Base-by-base conservation (phyloP, 2,329 filamentous ascomycete genomes). In the Thielaviopsis punctulata region DNA sequence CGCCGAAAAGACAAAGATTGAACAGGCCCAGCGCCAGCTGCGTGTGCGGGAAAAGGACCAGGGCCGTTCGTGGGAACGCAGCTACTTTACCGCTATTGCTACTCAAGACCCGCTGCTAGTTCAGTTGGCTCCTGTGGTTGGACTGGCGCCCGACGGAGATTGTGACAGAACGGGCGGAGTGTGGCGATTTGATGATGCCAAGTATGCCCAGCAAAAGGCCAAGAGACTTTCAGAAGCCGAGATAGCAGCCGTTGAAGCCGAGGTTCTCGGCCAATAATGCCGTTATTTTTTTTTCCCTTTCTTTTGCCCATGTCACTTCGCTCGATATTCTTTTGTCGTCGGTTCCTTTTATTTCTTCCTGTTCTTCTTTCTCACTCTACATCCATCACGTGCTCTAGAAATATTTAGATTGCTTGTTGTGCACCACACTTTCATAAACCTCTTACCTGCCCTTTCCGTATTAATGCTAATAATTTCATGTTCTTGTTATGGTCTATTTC, bases 1-100 rank as follows among this genome's bases (percentile, higher is more conserved):
- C 1, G 62, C 68, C 13, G 86, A 94, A 64, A 96, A 96, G 72
- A 76, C 77, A 53, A 86, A 86, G 66, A 94, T 96, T 57, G 92
- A 96, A 67, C 86, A 87, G 59, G 80, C 82, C 33, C 90, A 96
- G 71, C 80, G 86, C 76, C 65, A 73, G 79, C 62, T 71, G 68
- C 79, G 89, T 57, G 77, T 77, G 63, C 72, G 78, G 61, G 89
- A 95, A 65, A 79, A 78, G 60, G 73, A 76, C n/a, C 84, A 88
- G 59, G 80, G 80, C 19, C 75, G 75, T 44, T 72, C 77, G 41
- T 98, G 92, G 90, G 76, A 88, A 61, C 76, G 88, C 45, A 76
- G 83, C 52, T 96, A 92, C 70, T 98, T 96, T 68, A 77, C 72
- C 54, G 63, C 61, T 10, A 60, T 75, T 61, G 62, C 71, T 55